Evolutionary conservation across 2,329 filamentous ascomycete species (phyloP), one percentile per base, ranked within the genome.

Genomic region (Colletotrichum endophyticum): DNA sequence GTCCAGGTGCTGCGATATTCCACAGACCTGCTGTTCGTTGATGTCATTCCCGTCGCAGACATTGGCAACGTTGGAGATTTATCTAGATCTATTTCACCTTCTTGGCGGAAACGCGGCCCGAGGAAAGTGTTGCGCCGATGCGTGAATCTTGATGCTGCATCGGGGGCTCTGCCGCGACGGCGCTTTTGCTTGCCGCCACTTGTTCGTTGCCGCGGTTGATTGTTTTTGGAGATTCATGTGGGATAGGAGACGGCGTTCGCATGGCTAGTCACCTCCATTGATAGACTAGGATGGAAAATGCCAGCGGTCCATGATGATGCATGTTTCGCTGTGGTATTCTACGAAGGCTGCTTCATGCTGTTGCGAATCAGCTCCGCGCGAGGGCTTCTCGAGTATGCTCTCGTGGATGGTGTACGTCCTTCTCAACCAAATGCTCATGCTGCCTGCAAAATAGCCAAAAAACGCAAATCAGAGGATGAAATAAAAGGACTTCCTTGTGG

Each of bases 11-110:
- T 3, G 27, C 27, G 27, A 27, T 34, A 12, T 19, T 64, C 16
- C 67, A 63, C 59, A 59, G 57, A 61, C 59, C 67, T 44, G 25
- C 30, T 15, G 25, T 64, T 70, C 57, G 39, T 36, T 49, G 32
- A 57, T 44, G 59, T 66, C 59, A 66, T 28, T n/a, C 49, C 62
- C 25, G 34, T 72, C 25, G n/a, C 22, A 39, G 11, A 30, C 16
- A 69, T 70, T 36, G 25, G 30, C 44, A 66, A 30, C 61, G 27
- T 44, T 28, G 67, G 67, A 34, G 22, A 36, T 63, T 49, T n/a
- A 49, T 49, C n/a, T 49, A 22, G 44, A 49, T 16, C 15, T 28
- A 3, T 5, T 28, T 32, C 28, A 28, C 57, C 16, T 13, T 61
- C 27, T 28, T 32, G 57, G 16, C 57, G 27, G 57, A 32, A 61